Evolutionary conservation across 2,329 filamentous ascomycete species (phyloP).

Genomic region (Clarireedia paspali): DNA sequence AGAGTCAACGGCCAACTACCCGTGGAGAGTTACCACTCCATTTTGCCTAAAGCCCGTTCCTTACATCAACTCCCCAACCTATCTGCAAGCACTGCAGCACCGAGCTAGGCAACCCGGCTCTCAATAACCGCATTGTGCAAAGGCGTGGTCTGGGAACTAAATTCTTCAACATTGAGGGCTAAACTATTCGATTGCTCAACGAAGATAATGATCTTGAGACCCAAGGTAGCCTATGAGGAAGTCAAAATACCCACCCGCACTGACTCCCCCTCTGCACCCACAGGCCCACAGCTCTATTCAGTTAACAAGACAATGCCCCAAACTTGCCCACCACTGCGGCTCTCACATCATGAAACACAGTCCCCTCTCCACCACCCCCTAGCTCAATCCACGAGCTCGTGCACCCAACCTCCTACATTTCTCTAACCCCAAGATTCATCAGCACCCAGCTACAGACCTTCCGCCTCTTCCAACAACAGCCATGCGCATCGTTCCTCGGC

Average conservation of each 20-base stretch:
- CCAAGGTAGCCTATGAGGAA: constrained; percentile 33
- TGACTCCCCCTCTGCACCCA: constrained; percentile 37
- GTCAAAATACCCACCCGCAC: constrained; percentile 40
- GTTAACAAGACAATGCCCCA: constrained; percentile 35
- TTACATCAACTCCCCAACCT: constrained; percentile 25
- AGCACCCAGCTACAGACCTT: constrained; percentile 35
- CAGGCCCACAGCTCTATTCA: constrained; percentile 35
- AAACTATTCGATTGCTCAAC: constrained; percentile 29
- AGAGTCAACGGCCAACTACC: constrained; percentile 40
- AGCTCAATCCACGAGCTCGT: no score
- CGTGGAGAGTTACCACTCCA: constrained; percentile 36
- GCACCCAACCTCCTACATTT: no score
- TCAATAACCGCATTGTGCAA: constrained; percentile 36
- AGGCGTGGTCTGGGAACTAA: constrained; percentile 42
- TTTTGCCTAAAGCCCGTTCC: constrained; percentile 36
- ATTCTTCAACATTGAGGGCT: constrained; percentile 39
- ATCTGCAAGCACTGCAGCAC: constrained; percentile 32
- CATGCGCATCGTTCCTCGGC: constrained; percentile 38
- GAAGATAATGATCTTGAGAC: constrained; percentile 29
- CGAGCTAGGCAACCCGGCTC: constrained; percentile 32
- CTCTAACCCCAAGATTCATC: constrained; percentile 26
- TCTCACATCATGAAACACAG: constrained; percentile 40
- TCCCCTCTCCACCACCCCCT: constrained; percentile 33
- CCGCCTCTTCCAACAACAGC: constrained; percentile 38
- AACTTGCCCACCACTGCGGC: constrained; percentile 41